phyloP scores from a whole-genome alignment of 495 filamentous ascomycete species.

The Neurospora sp. region DNA sequence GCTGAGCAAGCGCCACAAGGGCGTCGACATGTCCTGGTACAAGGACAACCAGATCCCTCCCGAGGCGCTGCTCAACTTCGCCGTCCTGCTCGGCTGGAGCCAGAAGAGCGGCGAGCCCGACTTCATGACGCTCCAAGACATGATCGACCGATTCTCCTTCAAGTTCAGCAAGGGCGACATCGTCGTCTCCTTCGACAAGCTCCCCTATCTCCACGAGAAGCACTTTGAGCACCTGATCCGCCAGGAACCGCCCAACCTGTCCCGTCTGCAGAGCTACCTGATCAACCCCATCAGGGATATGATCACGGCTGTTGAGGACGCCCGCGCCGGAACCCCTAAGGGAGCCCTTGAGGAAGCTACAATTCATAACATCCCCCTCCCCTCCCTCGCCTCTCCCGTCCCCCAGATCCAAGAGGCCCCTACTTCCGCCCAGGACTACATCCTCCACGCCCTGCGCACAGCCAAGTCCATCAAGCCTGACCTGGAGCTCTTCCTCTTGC shows the following conservation, averaged over 20 bases:
- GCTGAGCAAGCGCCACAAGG: slow-evolving; percentile 76
- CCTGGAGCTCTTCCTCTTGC: slow-evolving; percentile 40
- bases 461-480: slow-evolving; percentile 7
- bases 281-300: slow-evolving; percentile 5
- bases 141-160: slow-evolving; percentile 65
- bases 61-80: slow-evolving; percentile 70
- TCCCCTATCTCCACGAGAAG: slow-evolving; percentile 66
- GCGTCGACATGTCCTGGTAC: slow-evolving; percentile 61
- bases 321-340: background rate
- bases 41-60: slow-evolving; percentile 61
- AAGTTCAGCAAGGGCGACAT: slow-evolving; percentile 86
- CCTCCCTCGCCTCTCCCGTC: background rate
- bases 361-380: background rate
- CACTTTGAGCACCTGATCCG: slow-evolving; percentile 39
- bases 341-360: background rate
- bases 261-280: slow-evolving; percentile 11
- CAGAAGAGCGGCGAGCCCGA: slow-evolving; percentile 41
- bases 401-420: background rate
- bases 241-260: background rate
- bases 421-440: background rate
- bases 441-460: slow-evolving; percentile 10
- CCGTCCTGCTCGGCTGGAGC: slow-evolving; percentile 77
- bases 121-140: slow-evolving; percentile 57
- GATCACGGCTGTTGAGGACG: background rate
- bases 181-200: slow-evolving; percentile 70